Conservation (phyloP, 2,329 filamentous ascomycete genomes). For the Neofusicoccum laricinum region DNA sequence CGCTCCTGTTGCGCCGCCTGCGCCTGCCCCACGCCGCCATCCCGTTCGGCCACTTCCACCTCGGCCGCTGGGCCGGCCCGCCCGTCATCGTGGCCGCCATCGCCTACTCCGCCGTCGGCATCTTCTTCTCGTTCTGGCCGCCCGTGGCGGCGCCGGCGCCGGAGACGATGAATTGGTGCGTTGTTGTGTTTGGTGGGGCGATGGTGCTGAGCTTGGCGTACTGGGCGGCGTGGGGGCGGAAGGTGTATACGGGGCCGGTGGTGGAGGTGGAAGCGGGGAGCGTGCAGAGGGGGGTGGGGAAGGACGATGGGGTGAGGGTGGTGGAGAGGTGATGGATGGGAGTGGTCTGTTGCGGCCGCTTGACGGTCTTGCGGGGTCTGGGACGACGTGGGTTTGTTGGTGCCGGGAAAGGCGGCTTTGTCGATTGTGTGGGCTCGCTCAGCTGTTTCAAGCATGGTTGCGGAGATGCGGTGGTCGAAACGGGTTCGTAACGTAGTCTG, state of each 20-base stretch:
- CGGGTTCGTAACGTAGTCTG: not conserved
- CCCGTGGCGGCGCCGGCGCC: conserved; percentile 22
- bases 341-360: too few species aligned
- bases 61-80: conserved; percentile 18
- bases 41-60: conserved; percentile 20
- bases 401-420: not conserved
- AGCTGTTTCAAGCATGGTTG: not conserved
- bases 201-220: conserved; percentile 24
- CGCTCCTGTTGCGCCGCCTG: conserved; percentile 14
- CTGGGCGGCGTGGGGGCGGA: conserved; percentile 26
- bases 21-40: not conserved
- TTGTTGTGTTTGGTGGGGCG: conserved; percentile 23
- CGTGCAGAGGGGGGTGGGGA: conserved; percentile 26
- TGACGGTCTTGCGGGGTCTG: too few species aligned
- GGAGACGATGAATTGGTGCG: conserved; percentile 29
- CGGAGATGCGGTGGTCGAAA: not conserved
- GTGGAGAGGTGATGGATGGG: not conserved
- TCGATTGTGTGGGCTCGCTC: not conserved
- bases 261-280: conserved; percentile 29
- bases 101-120: conserved; percentile 24
- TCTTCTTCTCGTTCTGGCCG: conserved; percentile 28
- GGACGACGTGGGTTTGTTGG: not conserved
- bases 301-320: conserved; percentile 20
- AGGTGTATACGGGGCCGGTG: conserved; percentile 27
- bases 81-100: conserved; percentile 26